Percentiles rank a stretch among this genome's conserved stretches.
These are phyloP conservation scores for Huntiella bhutanensis DNA, from an alignment of 2,329 filamentous ascomycete genomes.

Conservation along the genomic window DNA sequence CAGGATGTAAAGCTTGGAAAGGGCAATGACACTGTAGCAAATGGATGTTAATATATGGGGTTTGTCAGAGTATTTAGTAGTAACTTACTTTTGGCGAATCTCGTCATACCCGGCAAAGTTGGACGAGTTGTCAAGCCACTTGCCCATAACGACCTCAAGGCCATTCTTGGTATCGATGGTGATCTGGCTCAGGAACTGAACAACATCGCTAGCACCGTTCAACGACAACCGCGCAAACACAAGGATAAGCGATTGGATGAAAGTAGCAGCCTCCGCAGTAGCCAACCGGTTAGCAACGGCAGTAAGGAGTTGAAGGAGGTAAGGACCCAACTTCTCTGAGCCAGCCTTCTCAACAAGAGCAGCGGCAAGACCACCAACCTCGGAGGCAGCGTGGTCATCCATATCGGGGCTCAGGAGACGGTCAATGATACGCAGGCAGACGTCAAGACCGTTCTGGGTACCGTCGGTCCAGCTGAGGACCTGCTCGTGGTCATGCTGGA, in stretches of 20 bases:
- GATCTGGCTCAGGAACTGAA: conserved; percentile 76
- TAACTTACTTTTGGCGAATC: conserved; percentile 78
- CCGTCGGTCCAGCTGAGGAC: conserved; percentile 67
- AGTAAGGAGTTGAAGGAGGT: conserved; percentile 68
- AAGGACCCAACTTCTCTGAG: conserved; percentile 75
- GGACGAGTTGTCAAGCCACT: conserved; percentile 94
- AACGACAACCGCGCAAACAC: conserved; percentile 86
- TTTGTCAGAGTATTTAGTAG: background rate
- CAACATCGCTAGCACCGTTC: conserved; percentile 68
- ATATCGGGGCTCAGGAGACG: conserved; percentile 65
- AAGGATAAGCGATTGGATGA: conserved; percentile 89
- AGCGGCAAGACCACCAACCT: conserved; percentile 84
- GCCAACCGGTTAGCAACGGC: conserved; percentile 75
- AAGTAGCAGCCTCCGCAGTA: conserved; percentile 64
- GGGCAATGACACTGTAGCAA: conserved; percentile 55
- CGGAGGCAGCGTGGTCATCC: conserved; percentile 87
- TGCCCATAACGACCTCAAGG: conserved; percentile 73
- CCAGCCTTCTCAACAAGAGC: conserved; percentile 93
- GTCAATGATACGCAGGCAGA: conserved; percentile 81
- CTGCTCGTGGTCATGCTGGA: conserved; percentile 77
- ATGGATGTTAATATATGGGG: conserved; percentile 17
- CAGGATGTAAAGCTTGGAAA: conserved; percentile 78
- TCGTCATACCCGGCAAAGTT: conserved; percentile 98
- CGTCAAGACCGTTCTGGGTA: conserved; percentile 68
- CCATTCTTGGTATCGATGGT: conserved; percentile 63